Percentiles rank a stretch among this genome's conserved stretches.
Evolutionary conservation across 164 flowering plant species (phyloP).

Genomic region (Vitis cinerea): DNA sequence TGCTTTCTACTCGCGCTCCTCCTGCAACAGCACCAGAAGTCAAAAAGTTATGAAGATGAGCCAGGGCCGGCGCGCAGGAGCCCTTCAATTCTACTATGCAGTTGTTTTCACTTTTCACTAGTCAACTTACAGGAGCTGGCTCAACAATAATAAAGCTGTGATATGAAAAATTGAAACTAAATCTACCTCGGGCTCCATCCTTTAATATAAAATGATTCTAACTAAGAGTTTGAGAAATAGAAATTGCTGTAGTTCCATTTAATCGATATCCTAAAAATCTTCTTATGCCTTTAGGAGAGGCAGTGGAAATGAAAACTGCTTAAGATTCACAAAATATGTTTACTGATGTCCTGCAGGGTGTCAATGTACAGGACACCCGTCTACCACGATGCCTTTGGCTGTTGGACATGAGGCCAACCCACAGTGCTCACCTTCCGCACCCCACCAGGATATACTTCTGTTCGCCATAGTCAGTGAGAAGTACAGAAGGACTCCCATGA

Average conservation of each 20-base stretch:
- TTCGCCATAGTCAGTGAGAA: slow-evolving; percentile 26
- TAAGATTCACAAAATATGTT: not conserved
- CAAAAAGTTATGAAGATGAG: too few species aligned
- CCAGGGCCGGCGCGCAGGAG: too few species aligned
- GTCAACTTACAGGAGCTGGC: too few species aligned
- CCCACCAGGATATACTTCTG: slow-evolving; percentile 45
- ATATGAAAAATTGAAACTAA: too few species aligned
- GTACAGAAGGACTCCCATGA: slow-evolving; percentile 47
- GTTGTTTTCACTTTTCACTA: too few species aligned
- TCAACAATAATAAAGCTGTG: too few species aligned
- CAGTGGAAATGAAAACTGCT: not conserved
- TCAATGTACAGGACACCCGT: slow-evolving; percentile 37
- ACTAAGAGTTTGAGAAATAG: not conserved
- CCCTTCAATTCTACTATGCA: too few species aligned
- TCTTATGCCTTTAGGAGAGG: not conserved
- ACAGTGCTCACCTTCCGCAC: slow-evolving; percentile 11
- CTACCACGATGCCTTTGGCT: slow-evolving; percentile 24
- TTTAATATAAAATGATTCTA: too few species aligned
- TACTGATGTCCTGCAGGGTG: too few species aligned
- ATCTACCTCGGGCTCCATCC: too few species aligned
- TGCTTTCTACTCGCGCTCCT: too few species aligned
- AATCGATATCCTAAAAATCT: not conserved
- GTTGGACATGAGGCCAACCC: slow-evolving; percentile 15
- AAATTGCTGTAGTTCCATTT: not conserved
- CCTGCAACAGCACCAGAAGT: too few species aligned